Conservation (phyloP, 73 alveolate species). For the Paramecium octaurelia region DNA sequence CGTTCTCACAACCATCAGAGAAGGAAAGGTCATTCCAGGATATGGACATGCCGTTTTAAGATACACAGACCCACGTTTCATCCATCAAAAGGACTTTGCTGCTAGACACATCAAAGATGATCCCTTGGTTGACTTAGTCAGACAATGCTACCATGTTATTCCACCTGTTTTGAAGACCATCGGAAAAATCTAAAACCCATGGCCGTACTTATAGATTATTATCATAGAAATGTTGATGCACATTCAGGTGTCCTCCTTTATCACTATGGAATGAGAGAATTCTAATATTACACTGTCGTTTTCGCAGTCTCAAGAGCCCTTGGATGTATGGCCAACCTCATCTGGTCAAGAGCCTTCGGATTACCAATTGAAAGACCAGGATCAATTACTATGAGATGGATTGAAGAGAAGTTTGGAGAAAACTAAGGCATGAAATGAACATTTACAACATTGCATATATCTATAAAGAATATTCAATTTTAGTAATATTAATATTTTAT, state of each 20-base stretch:
- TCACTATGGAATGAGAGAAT: slow-evolving; percentile 79
- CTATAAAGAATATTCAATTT: neutral
- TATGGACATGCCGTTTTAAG: slow-evolving; percentile 97
- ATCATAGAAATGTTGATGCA: slow-evolving; percentile 84
- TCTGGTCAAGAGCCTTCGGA: slow-evolving; percentile 91
- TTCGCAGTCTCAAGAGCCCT: slow-evolving; percentile 94
- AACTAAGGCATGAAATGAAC: neutral
- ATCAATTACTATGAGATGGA: slow-evolving; percentile 47
- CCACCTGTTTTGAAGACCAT: slow-evolving; percentile 75
- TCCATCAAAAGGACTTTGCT: slow-evolving; percentile 74
- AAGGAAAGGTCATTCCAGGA: slow-evolving; percentile 90
- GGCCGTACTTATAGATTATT: slow-evolving; percentile 66
- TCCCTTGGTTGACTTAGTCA: slow-evolving; percentile 73
- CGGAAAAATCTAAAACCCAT: slow-evolving; percentile 87
- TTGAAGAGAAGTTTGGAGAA: slow-evolving; percentile 51
- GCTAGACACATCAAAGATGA: slow-evolving; percentile 71
- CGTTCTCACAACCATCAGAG: slow-evolving; percentile 65
- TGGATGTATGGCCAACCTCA: slow-evolving; percentile 86
- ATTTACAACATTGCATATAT: neutral
- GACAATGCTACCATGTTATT: slow-evolving; percentile 74
- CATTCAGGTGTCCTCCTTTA: slow-evolving; percentile 87
- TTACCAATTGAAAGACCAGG: slow-evolving; percentile 92
- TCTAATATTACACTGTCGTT: slow-evolving; percentile 81
- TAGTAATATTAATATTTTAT: neutral
- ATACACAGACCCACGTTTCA: slow-evolving; percentile 91